Percentiles rank a stretch among this genome's conserved stretches.
These are phyloP conservation scores for Inonotus hispidus DNA, from an alignment of 1,284 basidiomycete genomes.

Conservation along the genomic window DNA sequence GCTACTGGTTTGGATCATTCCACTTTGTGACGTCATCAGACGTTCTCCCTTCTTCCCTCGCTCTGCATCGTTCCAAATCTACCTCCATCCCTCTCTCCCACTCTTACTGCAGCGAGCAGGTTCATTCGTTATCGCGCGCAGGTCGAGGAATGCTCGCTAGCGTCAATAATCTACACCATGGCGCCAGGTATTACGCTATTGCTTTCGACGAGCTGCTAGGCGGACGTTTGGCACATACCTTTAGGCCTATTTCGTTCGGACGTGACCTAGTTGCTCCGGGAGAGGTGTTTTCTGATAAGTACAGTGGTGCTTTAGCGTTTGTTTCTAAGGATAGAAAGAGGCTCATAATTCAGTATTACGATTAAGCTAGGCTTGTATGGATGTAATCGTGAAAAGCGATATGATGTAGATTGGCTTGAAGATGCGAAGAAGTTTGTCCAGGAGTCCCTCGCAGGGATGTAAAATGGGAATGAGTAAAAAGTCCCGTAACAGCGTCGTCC, in stretches of 20 bases:
- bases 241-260: conserved; percentile 4
- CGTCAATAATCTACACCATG: conserved; percentile 3
- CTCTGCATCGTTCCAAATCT: neutral
- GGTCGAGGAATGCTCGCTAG: conserved; percentile 7
- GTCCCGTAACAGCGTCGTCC: too few relatives aligned
- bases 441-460: too few relatives aligned
- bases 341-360: conserved; percentile 1
- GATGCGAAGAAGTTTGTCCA: too few relatives aligned
- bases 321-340: neutral
- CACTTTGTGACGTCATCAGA: neutral
- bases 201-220: conserved; percentile 3
- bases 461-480: too few relatives aligned
- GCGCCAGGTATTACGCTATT: conserved; percentile 1
- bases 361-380: too few relatives aligned
- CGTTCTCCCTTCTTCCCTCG: neutral
- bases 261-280: conserved; percentile 1
- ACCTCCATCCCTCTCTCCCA: neutral
- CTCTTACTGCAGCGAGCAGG: conserved; percentile 1
- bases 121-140: neutral
- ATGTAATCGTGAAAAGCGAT: too few relatives aligned
- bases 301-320: conserved; percentile 1
- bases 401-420: neutral
- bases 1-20: neutral
- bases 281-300: neutral
- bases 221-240: neutral